A percentile compares a stretch with the other conserved stretches of the same genome.
Conservation (phyloP, 176 grass and related monocot species). For the Aechmea fasciata region DNA sequence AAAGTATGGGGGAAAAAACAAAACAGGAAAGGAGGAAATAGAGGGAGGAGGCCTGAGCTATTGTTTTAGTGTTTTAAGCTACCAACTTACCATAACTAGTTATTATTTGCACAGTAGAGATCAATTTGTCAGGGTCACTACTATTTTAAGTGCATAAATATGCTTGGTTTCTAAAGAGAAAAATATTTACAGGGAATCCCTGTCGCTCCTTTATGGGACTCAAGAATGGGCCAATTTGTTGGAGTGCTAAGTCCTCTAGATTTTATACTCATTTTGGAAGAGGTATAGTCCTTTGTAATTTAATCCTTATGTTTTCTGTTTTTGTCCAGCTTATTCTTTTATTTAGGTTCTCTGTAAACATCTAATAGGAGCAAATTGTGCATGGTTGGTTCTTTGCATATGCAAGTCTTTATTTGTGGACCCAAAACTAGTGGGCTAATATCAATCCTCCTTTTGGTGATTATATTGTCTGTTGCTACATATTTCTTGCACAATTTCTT, state of each 20-base stretch:
- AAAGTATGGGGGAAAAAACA: no score
- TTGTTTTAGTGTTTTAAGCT: no score
- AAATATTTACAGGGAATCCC: constrained; percentile 59
- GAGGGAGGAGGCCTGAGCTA: no score
- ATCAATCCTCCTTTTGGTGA: no score
- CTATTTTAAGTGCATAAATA: neutral
- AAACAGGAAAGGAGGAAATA: no score
- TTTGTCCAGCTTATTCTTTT: constrained; percentile 14
- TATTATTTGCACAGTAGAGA: neutral
- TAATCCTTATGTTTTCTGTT: constrained; percentile 7
- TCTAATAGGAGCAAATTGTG: neutral
- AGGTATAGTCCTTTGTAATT: constrained; percentile 34
- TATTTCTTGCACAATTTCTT: no score
- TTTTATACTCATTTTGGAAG: constrained; percentile 92
- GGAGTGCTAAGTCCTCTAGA: constrained; percentile 79
- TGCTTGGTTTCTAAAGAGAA: constrained; percentile 1
- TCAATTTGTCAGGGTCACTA: neutral
- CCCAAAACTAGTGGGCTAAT: no score
- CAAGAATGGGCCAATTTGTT: constrained; percentile 72
- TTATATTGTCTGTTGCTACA: no score
- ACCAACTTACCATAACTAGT: no score
- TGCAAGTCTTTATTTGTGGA: no score
- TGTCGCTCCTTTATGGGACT: constrained; percentile 94
- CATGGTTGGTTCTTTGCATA: neutral
- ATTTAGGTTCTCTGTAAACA: neutral